A percentile compares a stretch with the other conserved stretches of the same genome.
These are phyloP conservation scores for Silybum marianum DNA, from an alignment of 129 eudicot genomes.

Conservation along the genomic window DNA sequence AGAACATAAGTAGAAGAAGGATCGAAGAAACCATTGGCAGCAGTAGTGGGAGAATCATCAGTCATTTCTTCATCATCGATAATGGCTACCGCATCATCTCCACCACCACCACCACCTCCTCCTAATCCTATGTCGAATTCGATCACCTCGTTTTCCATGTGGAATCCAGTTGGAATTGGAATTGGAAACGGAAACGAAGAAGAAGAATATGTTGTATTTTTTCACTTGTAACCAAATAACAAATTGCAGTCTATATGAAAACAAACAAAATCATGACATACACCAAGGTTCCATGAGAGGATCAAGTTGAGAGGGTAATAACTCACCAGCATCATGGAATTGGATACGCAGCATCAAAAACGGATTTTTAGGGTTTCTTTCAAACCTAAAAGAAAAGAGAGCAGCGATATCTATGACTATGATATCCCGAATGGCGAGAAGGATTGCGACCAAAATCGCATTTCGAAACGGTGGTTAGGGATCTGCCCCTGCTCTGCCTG, in stretches of 20 bases:
- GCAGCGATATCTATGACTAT: no score
- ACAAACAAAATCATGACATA: constrained; percentile 8
- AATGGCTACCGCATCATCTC: constrained; percentile 45
- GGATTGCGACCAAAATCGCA: not conserved
- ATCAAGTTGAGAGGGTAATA: constrained; percentile 4
- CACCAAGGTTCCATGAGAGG: constrained; percentile 17
- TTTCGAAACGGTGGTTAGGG: not conserved
- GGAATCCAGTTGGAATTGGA: constrained; percentile 12
- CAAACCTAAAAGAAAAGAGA: not conserved
- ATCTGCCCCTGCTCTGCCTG: constrained; percentile 13
- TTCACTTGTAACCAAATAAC: not conserved
- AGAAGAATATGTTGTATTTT: not conserved
- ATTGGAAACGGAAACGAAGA: not conserved
- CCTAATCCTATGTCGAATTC: constrained; percentile 58
- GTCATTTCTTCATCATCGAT: constrained; percentile 46
- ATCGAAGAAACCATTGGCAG: constrained; percentile 14
- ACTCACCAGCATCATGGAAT: constrained; percentile 10
- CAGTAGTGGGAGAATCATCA: constrained; percentile 42
- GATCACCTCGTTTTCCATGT: constrained; percentile 50
- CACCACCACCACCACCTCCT: constrained; percentile 38
- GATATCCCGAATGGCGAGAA: not conserved
- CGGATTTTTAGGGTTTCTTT: constrained; percentile 6
- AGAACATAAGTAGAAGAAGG: constrained; percentile 11
- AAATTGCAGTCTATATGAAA: constrained; percentile 11
- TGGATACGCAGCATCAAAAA: constrained; percentile 4